phyloP scores from a whole-genome alignment of 345 rosid species.

The Lepidium didymum region DNA sequence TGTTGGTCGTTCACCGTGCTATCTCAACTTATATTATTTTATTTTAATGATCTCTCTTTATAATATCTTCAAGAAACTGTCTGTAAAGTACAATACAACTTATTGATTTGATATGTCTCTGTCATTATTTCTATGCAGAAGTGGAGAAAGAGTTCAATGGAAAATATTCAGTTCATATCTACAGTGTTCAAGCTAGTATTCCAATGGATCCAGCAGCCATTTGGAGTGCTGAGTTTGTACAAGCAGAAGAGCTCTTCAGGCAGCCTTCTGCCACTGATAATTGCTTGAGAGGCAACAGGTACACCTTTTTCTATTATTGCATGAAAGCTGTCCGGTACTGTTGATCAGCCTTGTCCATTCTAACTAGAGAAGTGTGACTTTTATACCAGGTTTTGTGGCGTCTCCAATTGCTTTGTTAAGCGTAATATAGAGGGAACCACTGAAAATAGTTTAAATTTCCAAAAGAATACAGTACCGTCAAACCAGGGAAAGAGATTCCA shows the following conservation, averaged over 20 bases:
- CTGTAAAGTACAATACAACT: background rate
- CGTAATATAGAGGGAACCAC: slow-evolving; percentile 41
- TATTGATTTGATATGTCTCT: background rate
- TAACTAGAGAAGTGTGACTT: background rate
- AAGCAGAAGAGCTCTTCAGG: slow-evolving; percentile 78
- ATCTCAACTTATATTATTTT: background rate
- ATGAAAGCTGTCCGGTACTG: background rate
- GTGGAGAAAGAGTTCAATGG: slow-evolving; percentile 68
- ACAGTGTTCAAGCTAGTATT: slow-evolving; percentile 75
- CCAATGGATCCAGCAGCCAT: slow-evolving; percentile 79
- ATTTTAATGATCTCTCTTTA: background rate
- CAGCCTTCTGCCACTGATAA: slow-evolving; percentile 49
- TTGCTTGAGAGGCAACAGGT: slow-evolving; percentile 95
- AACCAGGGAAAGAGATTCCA: slow-evolving; percentile 34
- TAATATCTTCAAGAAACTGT: background rate
- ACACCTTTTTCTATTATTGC: background rate
- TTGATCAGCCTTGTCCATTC: background rate
- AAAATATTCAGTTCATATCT: slow-evolving; percentile 60
- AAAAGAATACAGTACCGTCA: slow-evolving; percentile 21
- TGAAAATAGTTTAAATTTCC: slow-evolving; percentile 17
- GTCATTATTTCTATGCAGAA: slow-evolving; percentile 40
- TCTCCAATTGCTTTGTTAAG: slow-evolving; percentile 59
- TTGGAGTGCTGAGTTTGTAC: slow-evolving; percentile 84
- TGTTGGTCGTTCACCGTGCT: background rate
- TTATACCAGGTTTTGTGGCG: slow-evolving; percentile 66